A percentile compares a stretch with the other conserved stretches of the same genome.
These are phyloP conservation scores for Fomitopsis serialis DNA, from an alignment of 768 basidiomycete species.

Conservation along the genomic window DNA sequence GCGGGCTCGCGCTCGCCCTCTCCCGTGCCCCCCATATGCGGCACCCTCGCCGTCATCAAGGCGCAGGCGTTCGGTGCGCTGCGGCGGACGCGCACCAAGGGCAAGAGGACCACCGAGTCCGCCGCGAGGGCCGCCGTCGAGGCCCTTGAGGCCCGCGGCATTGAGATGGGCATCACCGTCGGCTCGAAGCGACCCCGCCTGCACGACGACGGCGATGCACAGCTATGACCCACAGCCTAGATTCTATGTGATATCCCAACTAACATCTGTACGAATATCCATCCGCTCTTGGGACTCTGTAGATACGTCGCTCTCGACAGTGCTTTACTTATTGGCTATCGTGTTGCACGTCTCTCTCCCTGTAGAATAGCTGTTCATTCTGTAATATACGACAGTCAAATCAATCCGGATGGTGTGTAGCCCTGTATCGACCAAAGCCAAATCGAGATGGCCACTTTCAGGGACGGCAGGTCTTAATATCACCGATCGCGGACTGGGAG, in stretches of 20 bases:
- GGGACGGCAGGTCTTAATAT: too few species aligned
- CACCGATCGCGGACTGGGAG: neutral
- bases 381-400: constrained; percentile 3
- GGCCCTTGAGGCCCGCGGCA: constrained; percentile 77
- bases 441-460: too few species aligned
- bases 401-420: neutral
- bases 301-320: constrained; percentile 1
- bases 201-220: constrained; percentile 38
- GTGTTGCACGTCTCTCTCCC: neutral
- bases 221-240: constrained; percentile 12
- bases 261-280: constrained; percentile 7
- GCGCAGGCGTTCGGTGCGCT: constrained; percentile 85
- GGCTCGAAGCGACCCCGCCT: constrained; percentile 46
- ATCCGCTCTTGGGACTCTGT: constrained; percentile 5
- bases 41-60: constrained; percentile 86
- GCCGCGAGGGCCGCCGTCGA: constrained; percentile 73
- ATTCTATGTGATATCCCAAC: neutral
- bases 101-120: constrained; percentile 68
- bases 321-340: constrained; percentile 7
- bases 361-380: constrained; percentile 2
- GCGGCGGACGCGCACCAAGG: constrained; percentile 69
- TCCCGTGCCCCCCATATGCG: constrained; percentile 50
- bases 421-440: neutral
- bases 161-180: constrained; percentile 42
- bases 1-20: constrained; percentile 43